These are phyloP conservation scores for Beauveria caledonica DNA, from an alignment of 2,329 filamentous ascomycete species.

Conservation along the genomic window DNA sequence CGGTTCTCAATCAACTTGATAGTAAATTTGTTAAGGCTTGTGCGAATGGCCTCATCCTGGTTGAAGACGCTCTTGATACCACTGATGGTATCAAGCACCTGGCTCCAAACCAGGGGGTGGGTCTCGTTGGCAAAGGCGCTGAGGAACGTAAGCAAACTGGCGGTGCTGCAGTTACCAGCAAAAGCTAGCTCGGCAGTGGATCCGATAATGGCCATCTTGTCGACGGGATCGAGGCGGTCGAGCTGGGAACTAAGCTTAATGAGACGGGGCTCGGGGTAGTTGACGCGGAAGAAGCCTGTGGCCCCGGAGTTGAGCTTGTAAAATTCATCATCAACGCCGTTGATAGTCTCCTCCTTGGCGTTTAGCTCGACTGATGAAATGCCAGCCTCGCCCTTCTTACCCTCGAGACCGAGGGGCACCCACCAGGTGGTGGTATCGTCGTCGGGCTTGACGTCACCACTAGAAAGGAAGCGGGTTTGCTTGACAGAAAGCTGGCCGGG, in stretches of 20 bases:
- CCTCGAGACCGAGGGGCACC: conserved; percentile 81
- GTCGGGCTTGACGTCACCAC: conserved; percentile 81
- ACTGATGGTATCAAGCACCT: conserved; percentile 68
- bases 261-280: conserved; percentile 80
- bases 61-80: conserved; percentile 80
- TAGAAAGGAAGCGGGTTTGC: conserved; percentile 84
- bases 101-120: conserved; percentile 83
- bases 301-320: conserved; percentile 92
- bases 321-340: conserved; percentile 67
- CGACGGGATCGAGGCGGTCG: conserved; percentile 67
- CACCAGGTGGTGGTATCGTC: conserved; percentile 94
- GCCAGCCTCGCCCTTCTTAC: conserved; percentile 56
- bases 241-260: conserved; percentile 71
- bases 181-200: conserved; percentile 85
- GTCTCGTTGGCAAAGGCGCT: conserved; percentile 76
- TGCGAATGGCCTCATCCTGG: conserved; percentile 62
- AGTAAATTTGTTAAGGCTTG: conserved; percentile 69
- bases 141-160: conserved; percentile 73
- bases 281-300: conserved; percentile 84
- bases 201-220: conserved; percentile 88
- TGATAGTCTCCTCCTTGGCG: conserved; percentile 67
- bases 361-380: conserved; percentile 61
- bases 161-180: conserved; percentile 74
- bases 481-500: conserved; percentile 72
- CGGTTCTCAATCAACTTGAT: conserved; percentile 68